A percentile compares a stretch with the other conserved stretches of the same genome.
Conservation (phyloP, 2,329 filamentous ascomycete species). For the Alternaria gansuensis region DNA sequence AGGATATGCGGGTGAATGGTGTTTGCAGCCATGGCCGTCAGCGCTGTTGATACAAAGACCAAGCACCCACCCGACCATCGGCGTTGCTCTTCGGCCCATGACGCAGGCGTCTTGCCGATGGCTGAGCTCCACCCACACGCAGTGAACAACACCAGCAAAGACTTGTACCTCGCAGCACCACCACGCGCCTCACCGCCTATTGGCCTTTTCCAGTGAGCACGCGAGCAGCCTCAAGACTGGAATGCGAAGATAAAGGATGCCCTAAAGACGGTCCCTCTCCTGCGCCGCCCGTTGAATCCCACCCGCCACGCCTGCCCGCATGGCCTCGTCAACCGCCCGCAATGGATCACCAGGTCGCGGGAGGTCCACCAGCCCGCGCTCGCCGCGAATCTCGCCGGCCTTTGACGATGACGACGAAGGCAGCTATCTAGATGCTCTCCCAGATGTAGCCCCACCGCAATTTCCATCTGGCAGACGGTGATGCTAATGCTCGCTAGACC, state of each 20-base stretch:
- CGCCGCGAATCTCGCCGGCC: constrained; percentile 31
- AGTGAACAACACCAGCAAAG: constrained; percentile 1
- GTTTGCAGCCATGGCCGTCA: constrained; percentile 15
- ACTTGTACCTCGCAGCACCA: constrained; percentile 15
- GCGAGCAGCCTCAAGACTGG: constrained; percentile 3
- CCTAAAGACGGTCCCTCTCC: constrained; percentile 12
- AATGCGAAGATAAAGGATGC: constrained; percentile 18
- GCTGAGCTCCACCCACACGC: constrained; percentile 17
- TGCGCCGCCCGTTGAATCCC: constrained; percentile 7
- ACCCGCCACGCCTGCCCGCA: constrained; percentile 27
- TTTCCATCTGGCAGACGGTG: constrained; percentile 4
- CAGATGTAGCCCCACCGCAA: constrained; percentile 38
- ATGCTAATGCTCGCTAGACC: constrained; percentile 64
- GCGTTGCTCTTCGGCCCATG: constrained; percentile 29
- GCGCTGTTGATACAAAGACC: background rate
- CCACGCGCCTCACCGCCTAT: constrained; percentile 14
- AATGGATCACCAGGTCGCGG: constrained; percentile 45
- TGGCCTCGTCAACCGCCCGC: constrained; percentile 43
- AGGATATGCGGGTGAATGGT: constrained; percentile 14
- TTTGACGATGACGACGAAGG: constrained; percentile 43
- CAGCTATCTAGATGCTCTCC: constrained; percentile 45
- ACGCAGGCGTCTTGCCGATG: constrained; percentile 31
- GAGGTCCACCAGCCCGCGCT: constrained; percentile 31
- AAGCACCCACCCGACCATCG: constrained; percentile 25
- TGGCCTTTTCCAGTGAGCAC: constrained; percentile 4